Base-by-base conservation (phyloP, 2,329 filamentous ascomycete genomes). In the Incumbomyces lentus region DNA sequence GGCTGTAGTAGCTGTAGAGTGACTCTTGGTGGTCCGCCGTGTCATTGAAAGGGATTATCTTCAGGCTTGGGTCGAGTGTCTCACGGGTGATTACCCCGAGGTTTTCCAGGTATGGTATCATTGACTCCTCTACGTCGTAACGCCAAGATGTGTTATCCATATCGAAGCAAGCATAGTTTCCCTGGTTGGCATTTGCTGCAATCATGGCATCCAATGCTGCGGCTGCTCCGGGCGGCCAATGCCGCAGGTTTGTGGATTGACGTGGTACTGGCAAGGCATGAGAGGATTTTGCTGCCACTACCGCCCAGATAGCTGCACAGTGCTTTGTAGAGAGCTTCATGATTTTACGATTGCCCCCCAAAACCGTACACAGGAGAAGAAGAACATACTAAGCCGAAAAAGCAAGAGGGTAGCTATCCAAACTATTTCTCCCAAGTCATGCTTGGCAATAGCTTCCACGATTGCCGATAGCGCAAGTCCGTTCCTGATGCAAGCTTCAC, bases 141-240 rank as follows among this genome's bases (percentile, higher is more conserved):
- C 36, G 36, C 36, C 41, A 47, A 26, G 18, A 31, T 3, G 44
- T 47, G 22, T 47, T 41, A 36, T 47, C 44, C 44, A 47, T 47
- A 30, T 47, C 44, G 26, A 47, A 47, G 26, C 36, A 39, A 14
- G 44, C 44, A 34, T 47, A 47, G 26, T 47, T 47, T 3, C 44
- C 44, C 37, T 47, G 12, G 44, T 47, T 31, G 6, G 44, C 44
- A 19, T 47, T 47, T 8, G 44, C 44, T 13, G 44, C 35, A 13
- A 47, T 47, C 44, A 47, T 47, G 44, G 10, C 29, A 32, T 41
- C 29, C 19, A 47, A 31, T 12, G 44, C 36, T n/a, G 16, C 18
- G 19, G 44, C 44, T 13, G 44, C 44, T 10, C 13, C 44, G 11
- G 44, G 8, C 19, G 44, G 44, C 44, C 44, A 47, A 14, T 38